Evolutionary conservation across 805 yeast genomes (phyloP).

Genomic region (Sugiyamaella floridensis): DNA sequence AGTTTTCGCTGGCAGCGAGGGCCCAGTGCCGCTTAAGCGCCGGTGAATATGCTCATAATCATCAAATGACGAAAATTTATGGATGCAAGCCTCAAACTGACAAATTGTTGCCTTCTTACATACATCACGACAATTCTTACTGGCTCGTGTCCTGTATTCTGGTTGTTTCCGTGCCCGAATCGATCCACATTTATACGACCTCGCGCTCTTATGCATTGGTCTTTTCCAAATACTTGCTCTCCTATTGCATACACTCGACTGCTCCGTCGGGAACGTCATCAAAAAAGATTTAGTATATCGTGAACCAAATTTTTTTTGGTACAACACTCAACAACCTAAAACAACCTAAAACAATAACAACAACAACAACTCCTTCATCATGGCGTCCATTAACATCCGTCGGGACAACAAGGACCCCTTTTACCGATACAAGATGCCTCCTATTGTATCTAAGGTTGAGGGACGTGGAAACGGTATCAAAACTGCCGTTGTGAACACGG

Average conservation of each 20-base stretch:
- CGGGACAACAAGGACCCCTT: constrained; percentile 97
- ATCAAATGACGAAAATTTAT: too few species aligned
- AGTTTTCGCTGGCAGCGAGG: too few species aligned
- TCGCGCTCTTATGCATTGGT: constrained; percentile 18
- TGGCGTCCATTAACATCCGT: constrained; percentile 88
- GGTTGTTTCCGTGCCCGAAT: neutral
- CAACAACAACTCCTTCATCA: constrained; percentile 28
- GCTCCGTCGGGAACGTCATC: neutral
- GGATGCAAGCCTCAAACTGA: too few species aligned
- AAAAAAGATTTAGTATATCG: neutral
- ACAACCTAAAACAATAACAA: neutral
- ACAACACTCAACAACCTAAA: constrained; percentile 4
- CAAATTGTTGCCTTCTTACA: too few species aligned
- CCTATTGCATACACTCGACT: constrained; percentile 1
- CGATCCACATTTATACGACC: neutral
- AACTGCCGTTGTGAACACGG: constrained; percentile 82
- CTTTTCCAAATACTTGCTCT: constrained; percentile 8
- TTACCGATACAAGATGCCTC: constrained; percentile 99
- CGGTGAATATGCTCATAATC: too few species aligned
- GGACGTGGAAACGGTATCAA: constrained; percentile 99
- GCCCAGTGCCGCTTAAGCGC: too few species aligned
- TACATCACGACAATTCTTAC: neutral
- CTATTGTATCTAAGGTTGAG: constrained; percentile 92
- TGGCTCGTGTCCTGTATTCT: neutral
- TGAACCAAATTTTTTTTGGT: neutral